Percentiles rank a stretch among this genome's conserved stretches.
These are phyloP conservation scores for Capsicum pubescens DNA, from an alignment of 257 asterid species.

Conservation along the genomic window DNA sequence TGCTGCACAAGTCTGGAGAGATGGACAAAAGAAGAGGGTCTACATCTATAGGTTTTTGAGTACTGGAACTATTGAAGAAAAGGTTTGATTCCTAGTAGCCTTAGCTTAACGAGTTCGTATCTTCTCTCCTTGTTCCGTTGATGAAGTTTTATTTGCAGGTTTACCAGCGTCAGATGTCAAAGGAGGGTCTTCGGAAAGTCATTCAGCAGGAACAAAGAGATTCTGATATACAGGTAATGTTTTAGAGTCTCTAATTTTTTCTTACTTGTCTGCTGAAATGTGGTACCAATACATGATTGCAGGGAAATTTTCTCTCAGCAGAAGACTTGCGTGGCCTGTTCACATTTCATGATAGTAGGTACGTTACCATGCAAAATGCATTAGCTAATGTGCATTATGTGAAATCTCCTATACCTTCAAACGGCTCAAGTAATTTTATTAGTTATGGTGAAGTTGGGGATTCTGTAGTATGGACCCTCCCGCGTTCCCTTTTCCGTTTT, in stretches of 20 bases:
- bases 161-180: constrained; percentile 99
- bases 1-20: constrained; percentile 99
- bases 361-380: constrained; percentile 34
- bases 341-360: constrained; percentile 84
- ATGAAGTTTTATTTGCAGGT: constrained; percentile 52
- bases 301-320: constrained; percentile 86
- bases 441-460: not conserved
- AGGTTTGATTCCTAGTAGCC: constrained; percentile 51
- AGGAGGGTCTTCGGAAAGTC: constrained; percentile 96
- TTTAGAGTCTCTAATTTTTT: constrained; percentile 26
- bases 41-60: constrained; percentile 93
- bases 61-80: constrained; percentile 97
- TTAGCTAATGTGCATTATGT: constrained; percentile 20
- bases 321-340: constrained; percentile 96
- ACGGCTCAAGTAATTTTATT: constrained; percentile 2
- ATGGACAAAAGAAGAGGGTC: constrained; percentile 98
- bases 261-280: constrained; percentile 19
- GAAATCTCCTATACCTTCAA: constrained; percentile 8
- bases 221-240: constrained; percentile 60
- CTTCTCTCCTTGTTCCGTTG: constrained; percentile 1
- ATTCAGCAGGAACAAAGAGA: constrained; percentile 83
- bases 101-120: constrained; percentile 21
- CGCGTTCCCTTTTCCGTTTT: not conserved
- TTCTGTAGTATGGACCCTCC: not conserved
- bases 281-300: constrained; percentile 39